These are phyloP conservation scores for Collariella sp. DNA, from an alignment of 495 filamentous ascomycete species.

Conservation along the genomic window DNA sequence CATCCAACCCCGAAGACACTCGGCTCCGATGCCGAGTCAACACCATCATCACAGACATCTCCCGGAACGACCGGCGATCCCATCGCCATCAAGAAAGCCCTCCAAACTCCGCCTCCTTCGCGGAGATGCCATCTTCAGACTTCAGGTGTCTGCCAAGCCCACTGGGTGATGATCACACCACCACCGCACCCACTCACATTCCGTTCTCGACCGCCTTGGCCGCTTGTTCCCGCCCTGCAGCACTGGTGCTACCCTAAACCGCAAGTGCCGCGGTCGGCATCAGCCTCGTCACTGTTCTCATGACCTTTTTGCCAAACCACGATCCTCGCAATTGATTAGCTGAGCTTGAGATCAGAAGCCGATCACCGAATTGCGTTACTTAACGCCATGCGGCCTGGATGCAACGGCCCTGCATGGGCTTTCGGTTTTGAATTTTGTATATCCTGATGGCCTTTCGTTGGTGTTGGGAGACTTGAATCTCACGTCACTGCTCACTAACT, in stretches of 20 bases:
- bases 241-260: background rate
- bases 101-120: background rate
- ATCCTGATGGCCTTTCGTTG: too few species aligned
- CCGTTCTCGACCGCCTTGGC: background rate
- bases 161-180: background rate
- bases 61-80: background rate
- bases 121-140: background rate
- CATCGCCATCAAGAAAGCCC: background rate
- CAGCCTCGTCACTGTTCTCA: background rate
- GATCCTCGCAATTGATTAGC: background rate
- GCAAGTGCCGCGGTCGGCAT: background rate
- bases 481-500: too few species aligned
- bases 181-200: background rate
- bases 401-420: background rate
- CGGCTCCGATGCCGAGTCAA: background rate
- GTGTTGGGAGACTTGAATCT: too few species aligned
- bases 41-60: background rate
- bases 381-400: background rate
- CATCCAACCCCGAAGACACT: background rate
- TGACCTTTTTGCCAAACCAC: background rate
- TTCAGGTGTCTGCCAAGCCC: background rate
- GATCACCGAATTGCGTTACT: background rate
- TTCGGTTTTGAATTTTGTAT: too few species aligned
- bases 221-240: conserved; percentile 5
- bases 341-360: background rate